Evolutionary conservation across 23 red algal genomes (phyloP).

Genomic region (Gracilariopsis chorda): DNA sequence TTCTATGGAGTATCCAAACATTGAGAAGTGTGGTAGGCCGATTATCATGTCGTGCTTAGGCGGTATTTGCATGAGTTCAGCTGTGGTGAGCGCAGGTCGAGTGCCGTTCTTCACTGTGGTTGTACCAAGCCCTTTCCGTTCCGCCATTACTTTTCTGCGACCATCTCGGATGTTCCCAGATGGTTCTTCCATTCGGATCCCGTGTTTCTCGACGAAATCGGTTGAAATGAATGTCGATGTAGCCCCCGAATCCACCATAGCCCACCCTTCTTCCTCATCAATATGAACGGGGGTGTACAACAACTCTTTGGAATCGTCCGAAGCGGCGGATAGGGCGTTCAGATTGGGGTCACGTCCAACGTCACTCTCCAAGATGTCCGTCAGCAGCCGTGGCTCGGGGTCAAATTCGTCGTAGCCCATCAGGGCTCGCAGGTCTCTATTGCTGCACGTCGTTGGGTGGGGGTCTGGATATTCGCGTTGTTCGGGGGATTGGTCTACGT

Average conservation of each 20-base stretch:
- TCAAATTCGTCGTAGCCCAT: not conserved
- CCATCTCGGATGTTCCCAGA: not conserved
- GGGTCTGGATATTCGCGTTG: not conserved
- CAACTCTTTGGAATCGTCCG: not conserved
- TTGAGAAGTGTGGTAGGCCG: not conserved
- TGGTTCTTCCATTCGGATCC: not conserved
- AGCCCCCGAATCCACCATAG: not conserved
- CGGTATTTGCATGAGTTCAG: conserved; percentile 13
- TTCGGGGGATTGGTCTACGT: not conserved
- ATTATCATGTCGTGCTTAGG: not conserved
- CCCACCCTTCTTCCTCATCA: not conserved
- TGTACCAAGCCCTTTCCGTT: not conserved
- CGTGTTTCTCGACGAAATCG: not conserved
- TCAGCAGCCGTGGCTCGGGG: not conserved
- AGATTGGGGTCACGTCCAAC: not conserved
- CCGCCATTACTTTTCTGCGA: not conserved
- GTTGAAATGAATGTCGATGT: not conserved
- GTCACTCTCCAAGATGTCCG: not conserved
- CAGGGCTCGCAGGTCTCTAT: not conserved
- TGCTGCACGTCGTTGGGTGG: not conserved
- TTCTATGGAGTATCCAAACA: conserved; percentile 1
- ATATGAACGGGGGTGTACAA: not conserved
- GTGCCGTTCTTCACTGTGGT: not conserved
- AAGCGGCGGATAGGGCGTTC: not conserved
- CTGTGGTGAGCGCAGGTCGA: not conserved